phyloP scores from a whole-genome alignment of 495 filamentous ascomycete genomes.

The Podospora sp. region DNA sequence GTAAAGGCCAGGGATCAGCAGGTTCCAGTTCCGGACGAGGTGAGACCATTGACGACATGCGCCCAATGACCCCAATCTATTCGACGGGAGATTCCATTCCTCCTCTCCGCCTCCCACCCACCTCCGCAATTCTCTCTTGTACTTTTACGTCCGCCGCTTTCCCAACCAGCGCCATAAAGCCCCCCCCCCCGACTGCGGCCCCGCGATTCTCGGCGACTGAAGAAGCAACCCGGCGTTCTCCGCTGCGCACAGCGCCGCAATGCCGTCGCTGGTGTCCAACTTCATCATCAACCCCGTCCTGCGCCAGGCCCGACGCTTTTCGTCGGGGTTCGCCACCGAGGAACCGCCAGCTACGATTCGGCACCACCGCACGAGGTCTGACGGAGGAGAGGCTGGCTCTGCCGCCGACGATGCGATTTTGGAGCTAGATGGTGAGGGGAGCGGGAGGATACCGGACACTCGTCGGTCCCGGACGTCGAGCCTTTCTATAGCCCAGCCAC shows the following conservation, averaged over 20 bases:
- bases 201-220: not conserved
- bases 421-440: constrained; percentile 22
- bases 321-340: constrained; percentile 42
- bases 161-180: not conserved
- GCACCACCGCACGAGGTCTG: constrained; percentile 27
- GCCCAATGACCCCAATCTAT: not conserved
- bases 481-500: not conserved
- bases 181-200: not conserved
- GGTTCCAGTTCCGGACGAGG: not conserved
- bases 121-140: not conserved
- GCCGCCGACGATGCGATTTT: constrained; percentile 25
- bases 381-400: constrained; percentile 1
- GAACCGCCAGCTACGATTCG: constrained; percentile 27
- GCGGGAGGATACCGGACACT: not conserved
- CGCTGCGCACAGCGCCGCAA: constrained; percentile 44
- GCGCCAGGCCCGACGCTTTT: constrained; percentile 73
- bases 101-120: not conserved
- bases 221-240: not conserved
- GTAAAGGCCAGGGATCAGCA: not conserved
- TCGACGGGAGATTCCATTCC: constrained; percentile 5
- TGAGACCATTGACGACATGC: constrained; percentile 14
- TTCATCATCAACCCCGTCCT: constrained; percentile 77
- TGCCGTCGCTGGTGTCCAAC: constrained; percentile 73
- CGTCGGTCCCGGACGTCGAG: not conserved
- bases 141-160: not conserved